Percentiles rank a stretch among this genome's conserved stretches.
Evolutionary conservation across 2,329 filamentous ascomycete genomes (phyloP).

Genomic region (Colletotrichum lentis): DNA sequence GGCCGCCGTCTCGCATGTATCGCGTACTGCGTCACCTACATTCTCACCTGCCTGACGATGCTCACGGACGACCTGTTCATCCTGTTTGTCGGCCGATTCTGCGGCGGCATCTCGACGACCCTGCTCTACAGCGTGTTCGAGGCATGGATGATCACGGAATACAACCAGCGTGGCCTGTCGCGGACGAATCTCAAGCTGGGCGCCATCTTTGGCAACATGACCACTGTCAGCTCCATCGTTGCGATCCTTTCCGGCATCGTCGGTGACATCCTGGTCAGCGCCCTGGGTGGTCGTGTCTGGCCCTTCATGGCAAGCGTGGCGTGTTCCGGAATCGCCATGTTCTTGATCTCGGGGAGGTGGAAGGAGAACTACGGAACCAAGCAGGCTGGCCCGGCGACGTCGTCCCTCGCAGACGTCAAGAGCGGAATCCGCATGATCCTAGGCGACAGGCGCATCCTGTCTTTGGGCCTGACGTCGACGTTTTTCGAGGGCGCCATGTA

Average conservation of each 20-base stretch:
- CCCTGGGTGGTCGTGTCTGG: slow-evolving; percentile 57
- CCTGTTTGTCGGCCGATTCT: slow-evolving; percentile 62
- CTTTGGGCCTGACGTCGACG: slow-evolving; percentile 61
- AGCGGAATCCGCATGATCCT: slow-evolving; percentile 42
- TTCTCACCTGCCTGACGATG: slow-evolving; percentile 61
- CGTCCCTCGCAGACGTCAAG: slow-evolving; percentile 38
- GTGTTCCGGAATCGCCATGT: slow-evolving; percentile 54
- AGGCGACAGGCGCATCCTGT: slow-evolving; percentile 58
- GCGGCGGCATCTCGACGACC: slow-evolving; percentile 64
- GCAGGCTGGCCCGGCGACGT: slow-evolving; percentile 15
- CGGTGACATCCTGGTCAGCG: slow-evolving; percentile 59
- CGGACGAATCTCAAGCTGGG: slow-evolving; percentile 54
- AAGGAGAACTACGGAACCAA: slow-evolving; percentile 44
- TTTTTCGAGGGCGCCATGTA: slow-evolving; percentile 70
- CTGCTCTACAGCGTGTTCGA: slow-evolving; percentile 67
- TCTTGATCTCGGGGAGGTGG: slow-evolving; percentile 57
- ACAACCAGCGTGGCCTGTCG: slow-evolving; percentile 56
- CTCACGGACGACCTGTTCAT: slow-evolving; percentile 52
- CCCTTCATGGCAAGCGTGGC: slow-evolving; percentile 60
- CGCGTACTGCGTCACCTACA: slow-evolving; percentile 62
- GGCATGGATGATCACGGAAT: slow-evolving; percentile 68
- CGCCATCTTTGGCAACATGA: slow-evolving; percentile 61
- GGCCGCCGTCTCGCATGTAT: slow-evolving; percentile 62
- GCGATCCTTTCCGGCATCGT: slow-evolving; percentile 63
- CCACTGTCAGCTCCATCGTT: slow-evolving; percentile 62